Conservation (phyloP, 805 yeast genomes). For the Metschnikowia kofuensis region DNA sequence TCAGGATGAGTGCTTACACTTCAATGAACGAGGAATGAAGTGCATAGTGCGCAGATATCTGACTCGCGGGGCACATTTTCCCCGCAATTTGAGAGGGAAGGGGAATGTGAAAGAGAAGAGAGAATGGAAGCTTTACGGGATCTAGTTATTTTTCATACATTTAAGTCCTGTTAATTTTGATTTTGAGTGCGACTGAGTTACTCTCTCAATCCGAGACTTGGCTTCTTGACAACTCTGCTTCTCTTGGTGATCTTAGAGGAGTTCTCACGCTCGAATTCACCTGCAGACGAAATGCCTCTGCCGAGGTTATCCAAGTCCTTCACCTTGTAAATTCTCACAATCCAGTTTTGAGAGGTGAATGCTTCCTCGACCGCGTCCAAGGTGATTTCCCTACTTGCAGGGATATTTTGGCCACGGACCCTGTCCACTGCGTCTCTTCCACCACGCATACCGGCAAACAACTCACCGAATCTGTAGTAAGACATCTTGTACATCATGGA, state of each 20-base stretch:
- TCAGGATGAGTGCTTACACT: too few relatives aligned
- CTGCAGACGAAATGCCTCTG: constrained; percentile 63
- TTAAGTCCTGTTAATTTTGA: neutral
- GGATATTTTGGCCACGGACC: constrained; percentile 81
- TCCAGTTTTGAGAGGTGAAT: constrained; percentile 94
- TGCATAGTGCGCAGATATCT: too few relatives aligned
- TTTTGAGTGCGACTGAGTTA: constrained; percentile 11
- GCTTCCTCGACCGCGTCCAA: constrained; percentile 88
- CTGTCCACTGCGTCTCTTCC: constrained; percentile 62
- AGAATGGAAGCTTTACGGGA: too few relatives aligned
- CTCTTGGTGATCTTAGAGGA: constrained; percentile 34
- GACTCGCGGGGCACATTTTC: too few relatives aligned
- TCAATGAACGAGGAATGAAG: too few relatives aligned
- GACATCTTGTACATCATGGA: constrained; percentile 94
- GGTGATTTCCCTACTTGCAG: constrained; percentile 43
- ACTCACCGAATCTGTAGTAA: constrained; percentile 78
- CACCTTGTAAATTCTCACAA: constrained; percentile 89
- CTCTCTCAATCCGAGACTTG: constrained; percentile 50
- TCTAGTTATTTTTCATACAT: too few relatives aligned
- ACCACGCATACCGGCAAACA: constrained; percentile 48
- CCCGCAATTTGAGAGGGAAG: too few relatives aligned
- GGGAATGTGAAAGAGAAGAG: too few relatives aligned
- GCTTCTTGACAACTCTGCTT: constrained; percentile 47
- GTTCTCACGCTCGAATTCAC: constrained; percentile 45
- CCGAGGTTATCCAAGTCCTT: constrained; percentile 87